These are phyloP conservation scores for Malus hybrid DNA, from an alignment of 331 rosid genomes.

Conservation along the genomic window DNA sequence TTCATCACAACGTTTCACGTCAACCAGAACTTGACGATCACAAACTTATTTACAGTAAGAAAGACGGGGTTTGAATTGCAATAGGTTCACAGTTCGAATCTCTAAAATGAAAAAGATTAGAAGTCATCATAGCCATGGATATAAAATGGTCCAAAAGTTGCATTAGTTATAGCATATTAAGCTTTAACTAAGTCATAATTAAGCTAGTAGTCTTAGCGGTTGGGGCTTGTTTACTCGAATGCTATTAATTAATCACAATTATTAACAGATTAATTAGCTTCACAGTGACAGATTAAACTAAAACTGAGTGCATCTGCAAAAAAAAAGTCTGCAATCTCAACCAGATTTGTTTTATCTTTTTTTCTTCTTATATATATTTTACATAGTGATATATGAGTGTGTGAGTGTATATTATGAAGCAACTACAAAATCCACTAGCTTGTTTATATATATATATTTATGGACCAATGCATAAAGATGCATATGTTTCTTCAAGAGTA, in stretches of 20 bases:
- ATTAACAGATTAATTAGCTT: neutral
- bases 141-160: neutral
- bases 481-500: conserved; percentile 51
- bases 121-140: no score
- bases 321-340: neutral
- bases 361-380: neutral
- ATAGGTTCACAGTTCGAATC: neutral
- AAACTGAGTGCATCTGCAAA: conserved; percentile 1
- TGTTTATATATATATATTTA: neutral
- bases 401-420: conserved; percentile 10
- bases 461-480: conserved; percentile 35
- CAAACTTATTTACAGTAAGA: neutral
- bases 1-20: neutral
- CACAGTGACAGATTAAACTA: neutral
- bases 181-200: conserved; percentile 8
- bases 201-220: conserved; percentile 6
- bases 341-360: neutral
- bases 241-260: neutral
- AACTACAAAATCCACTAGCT: conserved; percentile 9
- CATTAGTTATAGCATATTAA: conserved; percentile 1
- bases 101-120: no score
- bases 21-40: neutral
- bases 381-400: neutral
- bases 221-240: conserved; percentile 3
- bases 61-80: neutral